Percentiles rank a stretch among this genome's conserved stretches.
phyloP scores from a whole-genome alignment of 1,139 yeast genomes.

The Saccharomyces hybrid region DNA sequence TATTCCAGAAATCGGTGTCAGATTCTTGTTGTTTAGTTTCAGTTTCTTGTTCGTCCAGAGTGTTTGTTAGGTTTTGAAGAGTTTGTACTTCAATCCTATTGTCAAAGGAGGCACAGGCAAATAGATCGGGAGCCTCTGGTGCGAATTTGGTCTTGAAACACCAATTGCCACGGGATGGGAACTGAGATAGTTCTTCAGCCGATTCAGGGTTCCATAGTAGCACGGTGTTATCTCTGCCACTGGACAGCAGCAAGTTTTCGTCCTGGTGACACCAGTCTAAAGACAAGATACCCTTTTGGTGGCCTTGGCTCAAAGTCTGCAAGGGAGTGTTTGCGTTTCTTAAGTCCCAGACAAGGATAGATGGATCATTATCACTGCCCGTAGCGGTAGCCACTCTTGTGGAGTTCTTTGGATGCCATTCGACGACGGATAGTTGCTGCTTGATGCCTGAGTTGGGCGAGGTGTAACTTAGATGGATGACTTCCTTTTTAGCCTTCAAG shows the following conservation, averaged over 20 bases:
- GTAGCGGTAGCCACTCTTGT: constrained; percentile 86
- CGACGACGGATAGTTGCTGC: constrained; percentile 60
- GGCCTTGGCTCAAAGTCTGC: constrained; percentile 55
- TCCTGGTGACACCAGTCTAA: constrained; percentile 92
- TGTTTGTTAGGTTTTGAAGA: constrained; percentile 54
- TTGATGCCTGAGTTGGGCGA: constrained; percentile 40
- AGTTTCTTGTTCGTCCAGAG: constrained; percentile 34
- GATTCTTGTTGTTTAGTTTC: constrained; percentile 33
- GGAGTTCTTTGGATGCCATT: constrained; percentile 82
- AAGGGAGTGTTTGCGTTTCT: constrained; percentile 90
- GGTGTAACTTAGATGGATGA: constrained; percentile 65
- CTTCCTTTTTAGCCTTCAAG: constrained; percentile 78
- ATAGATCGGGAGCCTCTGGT: constrained; percentile 77
- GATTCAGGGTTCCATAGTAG: constrained; percentile 79
- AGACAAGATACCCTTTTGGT: constrained; percentile 79
- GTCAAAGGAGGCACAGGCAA: constrained; percentile 91
- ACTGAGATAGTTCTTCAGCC: constrained; percentile 69
- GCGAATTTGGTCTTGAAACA: constrained; percentile 83
- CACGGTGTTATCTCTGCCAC: constrained; percentile 88
- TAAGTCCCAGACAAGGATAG: constrained; percentile 86
- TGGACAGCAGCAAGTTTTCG: constrained; percentile 65
- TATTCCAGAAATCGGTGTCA: constrained; percentile 82
- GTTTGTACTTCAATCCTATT: constrained; percentile 68
- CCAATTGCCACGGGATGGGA: constrained; percentile 92
- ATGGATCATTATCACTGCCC: constrained; percentile 71